A percentile compares a stretch with the other conserved stretches of the same genome.
Conservation (phyloP, 2,329 filamentous ascomycete genomes). For the Capronia coronata region DNA sequence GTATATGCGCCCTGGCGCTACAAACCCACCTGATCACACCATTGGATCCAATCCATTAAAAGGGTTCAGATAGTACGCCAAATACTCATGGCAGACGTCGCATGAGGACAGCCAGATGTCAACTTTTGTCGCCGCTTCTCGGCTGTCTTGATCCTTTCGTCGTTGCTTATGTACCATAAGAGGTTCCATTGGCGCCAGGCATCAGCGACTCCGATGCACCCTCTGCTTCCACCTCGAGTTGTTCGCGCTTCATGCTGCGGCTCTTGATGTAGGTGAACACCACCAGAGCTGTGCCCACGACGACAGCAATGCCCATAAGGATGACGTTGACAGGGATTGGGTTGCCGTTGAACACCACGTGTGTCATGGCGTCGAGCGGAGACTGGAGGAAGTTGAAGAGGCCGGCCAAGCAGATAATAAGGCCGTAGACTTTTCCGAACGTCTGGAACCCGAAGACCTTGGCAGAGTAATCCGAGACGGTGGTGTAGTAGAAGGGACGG, state of each 20-base stretch:
- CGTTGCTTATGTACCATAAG: conserved; percentile 23
- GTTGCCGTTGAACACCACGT: conserved; percentile 62
- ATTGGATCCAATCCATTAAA: too few relatives aligned
- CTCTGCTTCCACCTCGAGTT: conserved; percentile 29
- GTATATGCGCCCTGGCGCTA: too few relatives aligned
- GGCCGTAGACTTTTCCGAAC: conserved; percentile 88
- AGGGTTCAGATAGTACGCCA: too few relatives aligned
- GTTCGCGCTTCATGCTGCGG: conserved; percentile 28
- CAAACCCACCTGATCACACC: too few relatives aligned
- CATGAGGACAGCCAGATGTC: too few relatives aligned
- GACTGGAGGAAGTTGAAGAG: conserved; percentile 78
- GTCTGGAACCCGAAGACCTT: conserved; percentile 91
- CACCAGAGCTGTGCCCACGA: conserved; percentile 61
- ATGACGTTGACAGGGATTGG: conserved; percentile 71
- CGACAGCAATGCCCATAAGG: conserved; percentile 55
- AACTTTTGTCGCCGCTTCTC: too few relatives aligned
- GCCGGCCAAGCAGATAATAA: conserved; percentile 80
- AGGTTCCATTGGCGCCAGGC: conserved; percentile 24
- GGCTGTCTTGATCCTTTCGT: not conserved
- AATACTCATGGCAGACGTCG: too few relatives aligned
- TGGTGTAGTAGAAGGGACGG: conserved; percentile 28
- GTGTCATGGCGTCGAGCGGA: conserved; percentile 70
- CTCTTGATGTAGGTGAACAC: conserved; percentile 50
- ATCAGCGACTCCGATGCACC: conserved; percentile 25
- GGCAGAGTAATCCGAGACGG: conserved; percentile 64